A percentile compares a stretch with the other conserved stretches of the same genome.
Evolutionary conservation across 495 filamentous ascomycete genomes (phyloP).

Genomic region (Sabuloglossum arenarium): DNA sequence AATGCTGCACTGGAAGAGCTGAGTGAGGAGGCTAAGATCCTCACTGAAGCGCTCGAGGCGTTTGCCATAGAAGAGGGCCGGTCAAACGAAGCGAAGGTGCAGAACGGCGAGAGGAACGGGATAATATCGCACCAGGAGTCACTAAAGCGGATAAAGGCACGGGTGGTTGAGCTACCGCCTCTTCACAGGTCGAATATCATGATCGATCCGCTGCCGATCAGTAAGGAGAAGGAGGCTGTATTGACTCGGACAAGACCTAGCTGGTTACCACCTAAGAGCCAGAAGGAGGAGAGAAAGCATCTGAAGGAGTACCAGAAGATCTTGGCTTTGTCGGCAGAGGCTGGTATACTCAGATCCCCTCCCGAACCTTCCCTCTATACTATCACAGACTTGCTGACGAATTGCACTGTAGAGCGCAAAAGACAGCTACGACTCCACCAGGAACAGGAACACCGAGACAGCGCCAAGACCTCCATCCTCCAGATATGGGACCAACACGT

Average conservation of each 20-base stretch:
- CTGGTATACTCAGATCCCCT: slow-evolving; percentile 22
- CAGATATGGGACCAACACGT: slow-evolving; percentile 80
- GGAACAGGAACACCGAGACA: slow-evolving; percentile 39
- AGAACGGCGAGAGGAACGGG: slow-evolving; percentile 19
- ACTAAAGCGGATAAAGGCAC: slow-evolving; percentile 25
- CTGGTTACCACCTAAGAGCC: slow-evolving; percentile 89
- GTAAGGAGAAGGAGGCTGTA: slow-evolving; percentile 90
- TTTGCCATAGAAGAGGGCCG: slow-evolving; percentile 49
- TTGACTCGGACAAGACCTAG: slow-evolving; percentile 77
- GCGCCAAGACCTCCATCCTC: slow-evolving; percentile 37
- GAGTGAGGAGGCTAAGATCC: slow-evolving; percentile 67
- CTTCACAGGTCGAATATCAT: slow-evolving; percentile 74
- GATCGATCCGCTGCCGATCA: slow-evolving; percentile 89
- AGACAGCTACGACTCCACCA: slow-evolving; percentile 25
- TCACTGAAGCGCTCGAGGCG: slow-evolving; percentile 76
- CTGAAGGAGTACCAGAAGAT: slow-evolving; percentile 83
- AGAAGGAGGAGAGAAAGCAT: slow-evolving; percentile 79
- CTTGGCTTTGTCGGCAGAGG: slow-evolving; percentile 65
- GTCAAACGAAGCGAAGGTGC: slow-evolving; percentile 26
- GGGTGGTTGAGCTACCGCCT: slow-evolving; percentile 52
- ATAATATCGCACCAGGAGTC: not conserved
- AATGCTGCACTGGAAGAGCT: slow-evolving; percentile 56
- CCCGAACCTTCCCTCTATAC: not conserved
- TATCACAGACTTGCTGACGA: slow-evolving; percentile 23
- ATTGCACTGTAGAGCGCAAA: slow-evolving; percentile 24